Conservation (phyloP, 345 rosid species). For the Camelina neglecta region DNA sequence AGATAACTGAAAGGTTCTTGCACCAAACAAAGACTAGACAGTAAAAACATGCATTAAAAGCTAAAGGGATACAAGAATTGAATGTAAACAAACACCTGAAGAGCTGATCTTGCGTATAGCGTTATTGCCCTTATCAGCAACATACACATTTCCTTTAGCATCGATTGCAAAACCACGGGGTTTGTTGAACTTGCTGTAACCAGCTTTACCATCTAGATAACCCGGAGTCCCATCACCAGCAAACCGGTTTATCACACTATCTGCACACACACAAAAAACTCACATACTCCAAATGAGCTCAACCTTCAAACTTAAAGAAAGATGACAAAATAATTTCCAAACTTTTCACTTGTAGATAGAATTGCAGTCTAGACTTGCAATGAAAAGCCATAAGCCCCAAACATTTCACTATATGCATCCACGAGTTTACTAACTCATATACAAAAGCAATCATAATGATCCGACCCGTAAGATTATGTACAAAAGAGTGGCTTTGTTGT, state of each 20-base stretch:
- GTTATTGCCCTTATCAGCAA: slow-evolving; percentile 62
- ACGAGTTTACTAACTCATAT: not conserved
- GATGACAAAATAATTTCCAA: not conserved
- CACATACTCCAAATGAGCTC: not conserved
- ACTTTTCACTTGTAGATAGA: not conserved
- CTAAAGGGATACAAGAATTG: not conserved
- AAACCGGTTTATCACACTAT: slow-evolving; percentile 49
- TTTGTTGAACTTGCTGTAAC: slow-evolving; percentile 53
- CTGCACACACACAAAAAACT: slow-evolving; percentile 41
- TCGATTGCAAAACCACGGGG: slow-evolving; percentile 64
- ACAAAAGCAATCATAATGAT: not conserved
- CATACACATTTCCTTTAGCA: slow-evolving; percentile 68
- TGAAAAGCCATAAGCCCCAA: slow-evolving; percentile 5
- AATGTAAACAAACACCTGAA: slow-evolving; percentile 52
- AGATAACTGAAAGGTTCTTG: not conserved
- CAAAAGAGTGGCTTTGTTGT: not conserved
- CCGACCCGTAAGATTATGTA: not conserved
- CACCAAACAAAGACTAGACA: not conserved
- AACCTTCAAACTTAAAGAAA: slow-evolving; percentile 2
- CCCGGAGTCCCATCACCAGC: slow-evolving; percentile 54
- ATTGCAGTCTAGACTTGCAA: not conserved
- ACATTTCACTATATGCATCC: not conserved
- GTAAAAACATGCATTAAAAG: not conserved
- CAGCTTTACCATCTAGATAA: slow-evolving; percentile 55
- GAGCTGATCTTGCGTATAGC: slow-evolving; percentile 65